These are phyloP conservation scores for Mastigamoeba balamuthi DNA, from an alignment of 78 protist genomes.

Conservation along the genomic window DNA sequence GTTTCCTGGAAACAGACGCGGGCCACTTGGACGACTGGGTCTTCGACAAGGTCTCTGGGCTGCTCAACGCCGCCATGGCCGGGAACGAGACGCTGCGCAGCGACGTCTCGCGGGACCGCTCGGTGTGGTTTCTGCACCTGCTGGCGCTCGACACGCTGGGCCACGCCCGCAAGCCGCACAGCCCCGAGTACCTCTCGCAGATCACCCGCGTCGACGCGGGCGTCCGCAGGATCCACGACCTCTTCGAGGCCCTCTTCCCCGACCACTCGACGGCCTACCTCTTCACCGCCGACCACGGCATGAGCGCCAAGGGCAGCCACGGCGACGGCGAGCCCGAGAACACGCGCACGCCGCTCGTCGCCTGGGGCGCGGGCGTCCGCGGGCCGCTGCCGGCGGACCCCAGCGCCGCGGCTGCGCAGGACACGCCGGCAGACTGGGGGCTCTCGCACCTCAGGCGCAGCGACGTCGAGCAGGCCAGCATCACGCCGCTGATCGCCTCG, in stretches of 20 bases:
- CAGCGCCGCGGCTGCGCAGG: slow-evolving; percentile 19
- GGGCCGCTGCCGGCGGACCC: slow-evolving; percentile 16
- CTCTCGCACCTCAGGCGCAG: not conserved
- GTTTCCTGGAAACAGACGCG: slow-evolving; percentile 3
- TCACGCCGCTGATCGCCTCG: slow-evolving; percentile 66
- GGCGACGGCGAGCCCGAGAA: slow-evolving; percentile 77
- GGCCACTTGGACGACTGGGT: slow-evolving; percentile 66
- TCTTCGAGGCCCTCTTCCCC: slow-evolving; percentile 36
- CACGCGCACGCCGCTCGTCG: slow-evolving; percentile 77
- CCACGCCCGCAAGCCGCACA: slow-evolving; percentile 55
- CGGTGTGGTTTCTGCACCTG: slow-evolving; percentile 66
- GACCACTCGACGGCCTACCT: slow-evolving; percentile 59
- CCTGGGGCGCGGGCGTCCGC: slow-evolving; percentile 75
- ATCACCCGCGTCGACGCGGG: slow-evolving; percentile 47
- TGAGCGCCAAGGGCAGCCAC: slow-evolving; percentile 71
- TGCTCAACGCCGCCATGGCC: slow-evolving; percentile 20
- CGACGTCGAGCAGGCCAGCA: slow-evolving; percentile 74
- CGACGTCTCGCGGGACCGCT: not conserved
- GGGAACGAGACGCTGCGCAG: too few species aligned
- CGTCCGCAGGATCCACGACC: not conserved
- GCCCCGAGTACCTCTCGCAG: slow-evolving; percentile 52
- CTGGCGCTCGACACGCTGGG: slow-evolving; percentile 79
- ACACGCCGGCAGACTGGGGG: slow-evolving; percentile 47
- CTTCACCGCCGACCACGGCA: slow-evolving; percentile 84
- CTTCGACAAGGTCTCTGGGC: slow-evolving; percentile 23